Conservation (phyloP, 768 basidiomycete species). For the Termitomyces sp. region DNA sequence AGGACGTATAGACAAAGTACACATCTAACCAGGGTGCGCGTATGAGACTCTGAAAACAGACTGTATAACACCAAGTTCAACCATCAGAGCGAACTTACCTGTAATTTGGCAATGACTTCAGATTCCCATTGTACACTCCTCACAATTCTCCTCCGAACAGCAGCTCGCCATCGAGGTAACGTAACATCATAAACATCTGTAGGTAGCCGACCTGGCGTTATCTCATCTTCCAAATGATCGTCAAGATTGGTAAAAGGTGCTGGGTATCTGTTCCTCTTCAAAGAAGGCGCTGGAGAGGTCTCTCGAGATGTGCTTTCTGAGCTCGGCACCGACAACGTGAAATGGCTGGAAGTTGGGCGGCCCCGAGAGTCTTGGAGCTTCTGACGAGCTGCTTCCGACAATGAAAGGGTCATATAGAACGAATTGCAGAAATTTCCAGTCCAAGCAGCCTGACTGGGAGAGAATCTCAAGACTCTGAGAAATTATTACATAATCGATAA, state of each 20-base stretch:
- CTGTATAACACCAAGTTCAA: background rate
- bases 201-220: slow-evolving; percentile 25
- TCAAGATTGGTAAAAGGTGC: slow-evolving; percentile 4
- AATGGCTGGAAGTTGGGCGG: slow-evolving; percentile 16
- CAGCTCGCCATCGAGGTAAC: slow-evolving; percentile 62
- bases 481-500: no score
- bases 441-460: background rate
- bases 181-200: slow-evolving; percentile 60
- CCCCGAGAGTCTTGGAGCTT: slow-evolving; percentile 6
- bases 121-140: slow-evolving; percentile 55
- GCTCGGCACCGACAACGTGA: slow-evolving; percentile 25
- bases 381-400: slow-evolving; percentile 4
- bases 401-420: slow-evolving; percentile 2
- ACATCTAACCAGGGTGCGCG: slow-evolving; percentile 66
- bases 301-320: slow-evolving; percentile 29
- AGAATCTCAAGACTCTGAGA: no score
- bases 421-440: background rate
- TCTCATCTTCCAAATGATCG: background rate
- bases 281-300: slow-evolving; percentile 24
- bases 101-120: slow-evolving; percentile 55
- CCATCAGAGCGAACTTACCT: slow-evolving; percentile 37
- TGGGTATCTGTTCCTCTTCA: slow-evolving; percentile 13
- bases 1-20: slow-evolving; percentile 81
- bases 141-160: slow-evolving; percentile 50
- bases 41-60: slow-evolving; percentile 36